These are phyloP conservation scores for Pleurotus tuber-regium DNA, from an alignment of 768 basidiomycete genomes.

Conservation along the genomic window DNA sequence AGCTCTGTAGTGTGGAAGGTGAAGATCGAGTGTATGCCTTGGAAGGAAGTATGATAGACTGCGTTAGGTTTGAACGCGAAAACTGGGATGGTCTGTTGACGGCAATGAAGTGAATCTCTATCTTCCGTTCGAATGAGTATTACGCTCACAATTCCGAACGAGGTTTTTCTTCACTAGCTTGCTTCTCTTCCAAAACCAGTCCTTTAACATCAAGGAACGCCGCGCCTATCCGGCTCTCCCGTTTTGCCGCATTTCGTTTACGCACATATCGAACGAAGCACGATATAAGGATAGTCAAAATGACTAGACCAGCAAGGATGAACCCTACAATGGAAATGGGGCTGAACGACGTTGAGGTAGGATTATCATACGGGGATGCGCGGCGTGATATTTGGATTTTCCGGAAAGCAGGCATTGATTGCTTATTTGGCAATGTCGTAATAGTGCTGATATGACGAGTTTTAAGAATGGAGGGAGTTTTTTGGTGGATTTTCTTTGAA, in stretches of 20 bases:
- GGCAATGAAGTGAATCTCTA: slow-evolving; percentile 4
- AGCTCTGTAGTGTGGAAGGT: slow-evolving; percentile 33
- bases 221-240: slow-evolving; percentile 34
- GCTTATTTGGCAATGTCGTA: no score
- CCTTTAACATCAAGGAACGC: slow-evolving; percentile 51
- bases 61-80: slow-evolving; percentile 41
- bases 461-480: background rate
- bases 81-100: slow-evolving; percentile 22
- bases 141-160: no score
- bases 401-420: slow-evolving; percentile 10
- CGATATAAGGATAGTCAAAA: slow-evolving; percentile 40
- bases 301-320: slow-evolving; percentile 39
- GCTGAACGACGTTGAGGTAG: no score
- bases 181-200: slow-evolving; percentile 32
- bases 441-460: no score
- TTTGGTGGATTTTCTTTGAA: background rate
- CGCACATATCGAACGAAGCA: slow-evolving; percentile 39
- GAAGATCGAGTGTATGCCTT: slow-evolving; percentile 37
- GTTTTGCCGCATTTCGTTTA: slow-evolving; percentile 33
- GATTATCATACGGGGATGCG: background rate
- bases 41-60: slow-evolving; percentile 52
- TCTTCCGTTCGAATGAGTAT: no score
- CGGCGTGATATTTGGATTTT: slow-evolving; percentile 4
- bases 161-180: no score
- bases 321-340: slow-evolving; percentile 51